Evolutionary conservation across 2,329 filamentous ascomycete genomes (phyloP), one percentile per base, ranked within the genome.

Genomic region (Stagonosporopsis vannaccii): DNA sequence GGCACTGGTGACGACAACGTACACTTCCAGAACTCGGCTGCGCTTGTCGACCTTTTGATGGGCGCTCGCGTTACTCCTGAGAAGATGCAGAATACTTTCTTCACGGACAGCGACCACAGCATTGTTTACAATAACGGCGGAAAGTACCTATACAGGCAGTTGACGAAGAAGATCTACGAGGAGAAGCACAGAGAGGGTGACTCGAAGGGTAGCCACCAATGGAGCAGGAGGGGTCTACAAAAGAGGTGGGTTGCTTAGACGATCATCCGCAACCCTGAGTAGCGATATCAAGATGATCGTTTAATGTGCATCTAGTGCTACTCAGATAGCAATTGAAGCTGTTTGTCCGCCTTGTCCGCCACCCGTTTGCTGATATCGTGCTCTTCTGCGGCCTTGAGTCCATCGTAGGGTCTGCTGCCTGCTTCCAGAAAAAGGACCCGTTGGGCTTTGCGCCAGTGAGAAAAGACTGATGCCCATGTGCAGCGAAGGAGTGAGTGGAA

Each of bases 1-100:
- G 88, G 87, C 0, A 85, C 85, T 0, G 87, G 86, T 0, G 88
- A 90, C 60, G 88, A 90, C 63, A 90, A 90, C 47, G 88, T 90
- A 13, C 88, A 90, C 67, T 90, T 88, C 69, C 87, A 90, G 74
- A 85, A 90, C 59, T 67, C 83, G 0, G 87, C 87, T 0, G 85
- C 83, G 0, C 71, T 90, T 30, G 75, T 86, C 0, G 87, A 90
- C 63, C 70, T 87, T 20, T 74, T 90, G 0, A 84, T 90, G 28
- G 81, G 82, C 0, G 81, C 75, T 0, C 83, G 83, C 0, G 85
- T 90, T 0, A 80, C 82, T 0, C 85, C 87, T 0, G 77, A 82
- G 54, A 86, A 88, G 78, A 79, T 90, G 79, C 80, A 85, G 67
- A 83, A 85, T 75, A 82, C 86, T 56, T 84, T 82, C 19, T 90